These are phyloP conservation scores for Fusarium temperatum DNA, from an alignment of 2,329 filamentous ascomycete species.

Conservation along the genomic window DNA sequence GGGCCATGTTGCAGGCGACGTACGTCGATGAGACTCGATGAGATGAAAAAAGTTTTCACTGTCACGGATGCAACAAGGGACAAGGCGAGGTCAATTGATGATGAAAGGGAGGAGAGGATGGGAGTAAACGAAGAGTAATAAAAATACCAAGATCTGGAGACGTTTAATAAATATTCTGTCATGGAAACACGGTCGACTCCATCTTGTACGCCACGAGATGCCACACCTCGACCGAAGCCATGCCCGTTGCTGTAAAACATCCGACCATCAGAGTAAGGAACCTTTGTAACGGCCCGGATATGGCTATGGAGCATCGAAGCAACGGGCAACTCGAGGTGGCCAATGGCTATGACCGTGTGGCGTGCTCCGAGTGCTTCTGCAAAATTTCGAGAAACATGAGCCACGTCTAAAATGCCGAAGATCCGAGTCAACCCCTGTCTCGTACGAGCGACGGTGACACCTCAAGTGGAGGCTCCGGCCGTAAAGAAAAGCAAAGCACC, in stretches of 20 bases:
- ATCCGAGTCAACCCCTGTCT: constrained; percentile 27
- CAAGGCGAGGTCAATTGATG: not conserved
- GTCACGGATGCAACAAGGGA: constrained; percentile 11
- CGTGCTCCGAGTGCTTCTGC: not conserved
- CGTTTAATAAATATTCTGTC: constrained; percentile 32
- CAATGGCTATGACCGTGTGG: constrained; percentile 24
- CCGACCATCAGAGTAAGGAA: constrained; percentile 32
- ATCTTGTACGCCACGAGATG: not conserved
- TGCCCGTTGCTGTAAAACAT: constrained; percentile 31
- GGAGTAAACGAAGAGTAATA: constrained; percentile 16
- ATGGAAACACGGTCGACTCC: constrained; percentile 11
- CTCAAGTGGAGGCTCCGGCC: constrained; percentile 8
- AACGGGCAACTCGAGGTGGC: not conserved
- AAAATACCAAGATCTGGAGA: constrained; percentile 28
- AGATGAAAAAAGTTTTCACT: constrained; percentile 1
- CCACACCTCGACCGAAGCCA: constrained; percentile 1
- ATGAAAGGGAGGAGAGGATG: constrained; percentile 6
- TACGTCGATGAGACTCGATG: not conserved
- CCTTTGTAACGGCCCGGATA: constrained; percentile 38
- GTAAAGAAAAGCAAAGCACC: constrained; percentile 5
- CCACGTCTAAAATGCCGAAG: constrained; percentile 32
- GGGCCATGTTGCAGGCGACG: constrained; percentile 42
- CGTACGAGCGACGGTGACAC: constrained; percentile 33
- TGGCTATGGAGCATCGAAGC: constrained; percentile 1
- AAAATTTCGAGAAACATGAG: constrained; percentile 41